Conservation (phyloP, 257 asterid genomes). For the Capsicum pubescens region DNA sequence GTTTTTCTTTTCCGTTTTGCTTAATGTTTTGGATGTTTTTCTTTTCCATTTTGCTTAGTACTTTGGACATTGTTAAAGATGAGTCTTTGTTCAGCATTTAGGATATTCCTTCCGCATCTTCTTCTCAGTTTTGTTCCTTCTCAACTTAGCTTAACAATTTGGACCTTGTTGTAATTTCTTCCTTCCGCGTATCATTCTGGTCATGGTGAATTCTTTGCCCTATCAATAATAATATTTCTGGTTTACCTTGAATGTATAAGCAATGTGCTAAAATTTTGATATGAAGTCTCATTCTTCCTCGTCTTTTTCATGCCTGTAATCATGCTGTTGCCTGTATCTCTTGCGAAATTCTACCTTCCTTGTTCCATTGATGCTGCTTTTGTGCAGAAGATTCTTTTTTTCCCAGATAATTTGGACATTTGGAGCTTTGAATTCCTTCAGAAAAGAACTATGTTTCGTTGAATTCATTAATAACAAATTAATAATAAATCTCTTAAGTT, state of each 20-base stretch:
- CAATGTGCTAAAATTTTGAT: background rate
- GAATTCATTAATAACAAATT: background rate
- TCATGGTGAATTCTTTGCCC: background rate
- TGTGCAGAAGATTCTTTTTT: background rate
- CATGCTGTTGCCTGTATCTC: background rate
- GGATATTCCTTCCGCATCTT: background rate
- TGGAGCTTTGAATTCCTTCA: slow-evolving; percentile 1
- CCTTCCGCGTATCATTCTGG: background rate
- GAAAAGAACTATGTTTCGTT: background rate
- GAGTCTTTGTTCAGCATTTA: background rate
- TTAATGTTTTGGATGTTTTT: background rate
- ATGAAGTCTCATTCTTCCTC: background rate
- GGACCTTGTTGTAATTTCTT: slow-evolving; percentile 4
- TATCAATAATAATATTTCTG: background rate
- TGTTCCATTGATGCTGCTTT: background rate
- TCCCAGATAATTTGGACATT: background rate
- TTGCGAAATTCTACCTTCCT: slow-evolving; percentile 2
- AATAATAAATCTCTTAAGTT: background rate
- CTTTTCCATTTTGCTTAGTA: background rate
- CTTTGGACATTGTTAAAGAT: background rate
- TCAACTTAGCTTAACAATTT: background rate
- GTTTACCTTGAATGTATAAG: background rate
- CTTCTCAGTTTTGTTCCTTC: background rate
- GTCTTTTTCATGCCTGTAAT: background rate
- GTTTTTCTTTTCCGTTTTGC: background rate